phyloP scores from a whole-genome alignment of 148 eudicot genomes.

The Suaeda aralocaspica region DNA sequence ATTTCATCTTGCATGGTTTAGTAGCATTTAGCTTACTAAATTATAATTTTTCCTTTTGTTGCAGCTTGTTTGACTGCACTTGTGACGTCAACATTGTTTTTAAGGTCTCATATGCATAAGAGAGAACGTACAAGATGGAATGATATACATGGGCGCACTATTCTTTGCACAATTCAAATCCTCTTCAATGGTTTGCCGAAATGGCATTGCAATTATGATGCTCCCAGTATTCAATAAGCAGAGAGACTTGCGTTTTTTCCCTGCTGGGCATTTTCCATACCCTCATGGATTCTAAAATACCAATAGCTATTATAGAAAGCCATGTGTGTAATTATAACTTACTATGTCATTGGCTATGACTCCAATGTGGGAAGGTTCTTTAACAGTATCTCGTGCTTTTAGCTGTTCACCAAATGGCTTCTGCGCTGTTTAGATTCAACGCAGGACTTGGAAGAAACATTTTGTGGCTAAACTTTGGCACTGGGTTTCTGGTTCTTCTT shows the following conservation, averaged over 20 bases:
- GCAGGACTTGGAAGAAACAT: slow-evolving; percentile 72
- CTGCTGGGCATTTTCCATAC: slow-evolving; percentile 82
- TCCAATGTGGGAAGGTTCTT: slow-evolving; percentile 59
- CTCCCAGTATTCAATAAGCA: slow-evolving; percentile 84
- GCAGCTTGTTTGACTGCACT: slow-evolving; percentile 59
- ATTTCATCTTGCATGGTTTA: too few relatives aligned
- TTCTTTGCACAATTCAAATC: slow-evolving; percentile 47
- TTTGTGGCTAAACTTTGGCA: slow-evolving; percentile 78
- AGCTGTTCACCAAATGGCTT: slow-evolving; percentile 66
- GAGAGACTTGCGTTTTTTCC: slow-evolving; percentile 69
- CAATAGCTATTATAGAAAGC: slow-evolving; percentile 57
- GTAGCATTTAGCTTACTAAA: too few relatives aligned
- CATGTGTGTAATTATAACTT: slow-evolving; percentile 61
- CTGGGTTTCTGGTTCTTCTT: slow-evolving; percentile 52
- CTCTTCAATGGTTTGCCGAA: slow-evolving; percentile 82
- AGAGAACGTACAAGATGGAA: slow-evolving; percentile 44
- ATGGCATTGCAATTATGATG: slow-evolving; percentile 58
- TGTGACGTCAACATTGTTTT: slow-evolving; percentile 57
- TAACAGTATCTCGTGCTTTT: slow-evolving; percentile 51
- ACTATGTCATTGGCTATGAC: slow-evolving; percentile 73
- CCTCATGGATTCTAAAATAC: slow-evolving; percentile 74
- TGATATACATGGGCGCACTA: slow-evolving; percentile 64
- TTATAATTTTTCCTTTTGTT: not conserved
- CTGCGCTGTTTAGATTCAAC: slow-evolving; percentile 56
- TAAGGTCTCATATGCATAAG: slow-evolving; percentile 56